Base-by-base conservation (phyloP, 176 grass and related monocot species). In the Paspalum notatum region DNA sequence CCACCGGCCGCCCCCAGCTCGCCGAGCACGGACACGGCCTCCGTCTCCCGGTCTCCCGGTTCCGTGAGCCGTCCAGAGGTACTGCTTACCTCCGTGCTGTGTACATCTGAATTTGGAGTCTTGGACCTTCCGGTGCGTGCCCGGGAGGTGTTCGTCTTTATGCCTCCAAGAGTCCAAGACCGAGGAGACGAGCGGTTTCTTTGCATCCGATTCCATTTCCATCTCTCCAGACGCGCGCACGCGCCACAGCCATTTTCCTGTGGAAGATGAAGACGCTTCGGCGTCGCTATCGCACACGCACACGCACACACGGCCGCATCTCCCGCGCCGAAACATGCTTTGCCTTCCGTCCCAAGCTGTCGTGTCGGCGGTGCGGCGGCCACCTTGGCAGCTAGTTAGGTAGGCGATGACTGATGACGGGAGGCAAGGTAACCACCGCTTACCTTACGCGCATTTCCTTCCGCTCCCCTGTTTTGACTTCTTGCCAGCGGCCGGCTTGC, bases 161-260 rank as follows among this genome's bases (percentile, higher is more conserved):
- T 66, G 75, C 66, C 74, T 32, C 32, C 32, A 32, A 32, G 32
- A 32, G 32, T 12, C 49, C 26, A 39, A 78, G 68, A 38, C 43
- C 73, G 3, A n/a, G 18, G 59, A 67, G 43, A 71, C 38, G 41
- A 59, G 76, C 16, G 1, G 32, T 55, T 67, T 56, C 71, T 57
- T 83, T 42, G 64, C 82, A 84, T 84, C 69, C 15, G 75, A 54
- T 84, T 20, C 86, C 32, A 50, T 53, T 67, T 16, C 50, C 38
- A 40, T 52, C 58, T 7, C 58, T 48, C 24, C 25, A 3, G 18
- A 26, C 18, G 53, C 64, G 7, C 38, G 16, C 26, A 12, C 69
- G 15, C 69, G 25, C 62, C 55, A 26, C 50, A 11, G 70, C 49
- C 70, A 22, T 78, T 66, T 66, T 11, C 11, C 55, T 9, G 16